Evolutionary conservation across 257 asterid genomes (phyloP).

Genomic region (Plantago ovata): DNA sequence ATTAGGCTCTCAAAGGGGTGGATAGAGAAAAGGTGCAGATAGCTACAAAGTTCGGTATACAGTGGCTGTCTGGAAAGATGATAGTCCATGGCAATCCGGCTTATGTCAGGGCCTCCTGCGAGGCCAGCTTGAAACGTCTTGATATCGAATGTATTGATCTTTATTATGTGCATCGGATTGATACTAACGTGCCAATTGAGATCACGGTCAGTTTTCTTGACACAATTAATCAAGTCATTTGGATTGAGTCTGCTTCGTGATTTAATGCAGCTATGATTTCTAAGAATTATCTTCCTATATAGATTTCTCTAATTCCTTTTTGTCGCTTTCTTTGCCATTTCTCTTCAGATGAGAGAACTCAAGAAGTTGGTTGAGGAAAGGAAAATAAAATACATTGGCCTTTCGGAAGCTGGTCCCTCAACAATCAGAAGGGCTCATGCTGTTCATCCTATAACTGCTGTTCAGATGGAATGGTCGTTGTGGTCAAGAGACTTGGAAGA

Average conservation of each 20-base stretch:
- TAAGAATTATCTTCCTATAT: no score
- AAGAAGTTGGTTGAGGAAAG: conserved; percentile 56
- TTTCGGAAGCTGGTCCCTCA: conserved; percentile 54
- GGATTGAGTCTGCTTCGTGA: no score
- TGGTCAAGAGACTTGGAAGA: conserved; percentile 54
- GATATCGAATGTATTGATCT: conserved; percentile 37
- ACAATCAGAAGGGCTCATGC: conserved; percentile 62
- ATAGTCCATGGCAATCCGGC: conserved; percentile 34
- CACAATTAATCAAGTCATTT: no score
- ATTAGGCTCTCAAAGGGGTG: conserved; percentile 40
- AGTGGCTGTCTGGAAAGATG: conserved; percentile 14
- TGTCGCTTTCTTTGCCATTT: neutral
- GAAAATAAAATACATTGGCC: conserved; percentile 50
- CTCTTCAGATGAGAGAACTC: conserved; percentile 44
- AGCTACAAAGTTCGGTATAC: conserved; percentile 38
- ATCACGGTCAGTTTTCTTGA: conserved; percentile 45
- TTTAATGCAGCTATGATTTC: no score
- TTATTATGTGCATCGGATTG: conserved; percentile 39
- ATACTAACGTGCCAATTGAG: conserved; percentile 38
- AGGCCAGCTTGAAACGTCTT: conserved; percentile 46
- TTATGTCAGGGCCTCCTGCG: conserved; percentile 35
- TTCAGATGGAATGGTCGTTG: conserved; percentile 55
- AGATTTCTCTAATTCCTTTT: no score
- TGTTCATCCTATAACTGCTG: conserved; percentile 53
- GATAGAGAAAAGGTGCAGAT: conserved; percentile 34